phyloP scores from a whole-genome alignment of 2,329 filamentous ascomycete genomes.

The Diaporthe australafricana region DNA sequence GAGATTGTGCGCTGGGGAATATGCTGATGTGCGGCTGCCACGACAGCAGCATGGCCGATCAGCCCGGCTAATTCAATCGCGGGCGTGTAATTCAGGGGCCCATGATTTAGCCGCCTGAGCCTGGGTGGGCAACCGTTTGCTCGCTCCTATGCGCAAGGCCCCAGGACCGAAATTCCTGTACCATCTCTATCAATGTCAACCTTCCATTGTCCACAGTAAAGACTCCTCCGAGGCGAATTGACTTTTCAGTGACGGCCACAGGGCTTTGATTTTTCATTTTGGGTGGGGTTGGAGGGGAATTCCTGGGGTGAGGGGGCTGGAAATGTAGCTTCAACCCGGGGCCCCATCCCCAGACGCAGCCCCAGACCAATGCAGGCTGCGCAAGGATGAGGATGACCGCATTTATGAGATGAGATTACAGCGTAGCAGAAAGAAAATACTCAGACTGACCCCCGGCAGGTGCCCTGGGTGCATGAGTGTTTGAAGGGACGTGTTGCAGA shows the following conservation, averaged over 20 bases:
- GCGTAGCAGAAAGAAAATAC: neutral
- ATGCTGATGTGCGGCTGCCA: neutral
- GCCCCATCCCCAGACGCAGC: neutral
- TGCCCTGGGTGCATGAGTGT: neutral
- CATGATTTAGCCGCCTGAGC: no score
- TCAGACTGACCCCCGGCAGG: neutral
- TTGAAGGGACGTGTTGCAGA: neutral
- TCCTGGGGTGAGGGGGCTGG: no score
- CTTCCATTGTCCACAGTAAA: no score
- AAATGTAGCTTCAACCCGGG: neutral
- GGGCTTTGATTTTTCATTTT: no score
- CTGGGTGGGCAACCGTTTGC: no score
- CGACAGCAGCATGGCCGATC: neutral
- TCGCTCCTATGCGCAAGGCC: no score
- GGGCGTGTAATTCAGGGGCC: neutral
- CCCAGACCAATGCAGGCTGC: neutral
- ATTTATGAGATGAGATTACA: conserved; percentile 17
- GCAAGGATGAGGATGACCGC: conserved; percentile 11
- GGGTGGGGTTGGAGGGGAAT: no score
- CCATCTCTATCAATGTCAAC: no score
- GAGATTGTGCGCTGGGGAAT: neutral
- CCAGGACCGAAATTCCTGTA: no score
- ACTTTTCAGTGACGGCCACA: no score
- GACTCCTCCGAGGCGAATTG: no score
- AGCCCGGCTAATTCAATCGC: neutral